phyloP scores from a whole-genome alignment of 176 grass and related monocot genomes.

The Ampelocalamus luodianensis region DNA sequence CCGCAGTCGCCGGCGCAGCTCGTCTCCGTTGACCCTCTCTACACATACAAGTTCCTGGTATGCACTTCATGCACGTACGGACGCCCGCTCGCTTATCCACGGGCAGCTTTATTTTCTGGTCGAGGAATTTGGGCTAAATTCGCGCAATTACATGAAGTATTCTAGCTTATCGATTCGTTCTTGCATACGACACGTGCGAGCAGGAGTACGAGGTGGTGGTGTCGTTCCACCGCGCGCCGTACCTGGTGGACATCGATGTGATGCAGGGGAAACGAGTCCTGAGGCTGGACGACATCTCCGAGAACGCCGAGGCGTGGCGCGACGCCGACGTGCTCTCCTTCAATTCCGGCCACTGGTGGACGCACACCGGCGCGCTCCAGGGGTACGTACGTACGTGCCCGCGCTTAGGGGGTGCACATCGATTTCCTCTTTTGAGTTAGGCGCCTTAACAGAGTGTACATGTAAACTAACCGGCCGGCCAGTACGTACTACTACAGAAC shows the following conservation, averaged over 20 bases:
- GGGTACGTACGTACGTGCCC: slow-evolving; percentile 48
- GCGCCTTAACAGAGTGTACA: background rate
- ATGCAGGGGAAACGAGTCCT: slow-evolving; percentile 77
- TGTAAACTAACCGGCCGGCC: too few relatives aligned
- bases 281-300: slow-evolving; percentile 69
- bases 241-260: slow-evolving; percentile 83
- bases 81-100: background rate
- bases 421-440: background rate
- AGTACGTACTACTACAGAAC: too few relatives aligned
- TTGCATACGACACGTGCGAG: background rate
- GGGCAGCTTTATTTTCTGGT: background rate
- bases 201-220: slow-evolving; percentile 72
- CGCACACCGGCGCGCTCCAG: slow-evolving; percentile 77
- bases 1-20: slow-evolving; percentile 63
- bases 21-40: slow-evolving; percentile 75
- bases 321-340: slow-evolving; percentile 85
- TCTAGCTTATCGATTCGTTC: background rate
- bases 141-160: background rate
- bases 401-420: too few relatives aligned
- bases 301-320: slow-evolving; percentile 72
- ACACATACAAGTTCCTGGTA: slow-evolving; percentile 83
- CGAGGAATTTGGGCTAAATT: background rate
- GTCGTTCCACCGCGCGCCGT: slow-evolving; percentile 85
- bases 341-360: slow-evolving; percentile 99
- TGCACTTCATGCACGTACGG: too few relatives aligned